A percentile compares a stretch with the other conserved stretches of the same genome.
Evolutionary conservation across 2,329 filamentous ascomycete species (phyloP).

Genomic region (Neurospora sp.): DNA sequence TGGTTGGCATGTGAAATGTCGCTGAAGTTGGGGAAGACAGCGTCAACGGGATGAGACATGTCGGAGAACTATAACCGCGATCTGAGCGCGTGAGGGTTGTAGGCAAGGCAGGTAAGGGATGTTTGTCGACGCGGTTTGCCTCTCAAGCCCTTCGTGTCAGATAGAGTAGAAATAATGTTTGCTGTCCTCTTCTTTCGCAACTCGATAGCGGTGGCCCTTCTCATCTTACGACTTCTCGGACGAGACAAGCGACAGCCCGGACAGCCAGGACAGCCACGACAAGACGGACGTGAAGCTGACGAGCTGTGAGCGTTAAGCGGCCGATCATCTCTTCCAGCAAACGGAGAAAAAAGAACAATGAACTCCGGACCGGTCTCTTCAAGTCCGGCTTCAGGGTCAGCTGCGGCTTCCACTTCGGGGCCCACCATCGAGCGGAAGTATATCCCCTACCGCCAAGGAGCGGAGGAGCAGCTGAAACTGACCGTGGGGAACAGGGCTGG

Average conservation of each 20-base stretch:
- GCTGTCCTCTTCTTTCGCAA: not conserved
- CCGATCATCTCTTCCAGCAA: not conserved
- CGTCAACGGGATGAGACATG: not conserved
- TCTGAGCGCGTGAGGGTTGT: not conserved
- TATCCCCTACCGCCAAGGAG: not conserved
- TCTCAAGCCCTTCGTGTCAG: not conserved
- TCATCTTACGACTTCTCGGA: not conserved
- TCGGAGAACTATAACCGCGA: not conserved
- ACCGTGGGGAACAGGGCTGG: not conserved
- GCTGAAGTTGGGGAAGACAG: not conserved
- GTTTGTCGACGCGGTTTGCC: not conserved
- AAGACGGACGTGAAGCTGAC: not conserved
- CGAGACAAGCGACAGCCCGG: not conserved
- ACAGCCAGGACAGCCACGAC: not conserved
- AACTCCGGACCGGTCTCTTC: not conserved
- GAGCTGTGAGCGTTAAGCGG: not conserved
- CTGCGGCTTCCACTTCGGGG: not conserved
- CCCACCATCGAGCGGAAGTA: not conserved
- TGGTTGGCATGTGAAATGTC: not conserved
- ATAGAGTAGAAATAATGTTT: not conserved
- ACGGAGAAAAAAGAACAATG: not conserved
- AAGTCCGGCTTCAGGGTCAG: not conserved
- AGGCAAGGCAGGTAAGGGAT: not conserved
- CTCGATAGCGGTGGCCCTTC: not conserved
- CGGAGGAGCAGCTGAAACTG: not conserved